Evolutionary conservation across 2,329 filamentous ascomycete genomes (phyloP).

Genomic region (Xylaria sp.): DNA sequence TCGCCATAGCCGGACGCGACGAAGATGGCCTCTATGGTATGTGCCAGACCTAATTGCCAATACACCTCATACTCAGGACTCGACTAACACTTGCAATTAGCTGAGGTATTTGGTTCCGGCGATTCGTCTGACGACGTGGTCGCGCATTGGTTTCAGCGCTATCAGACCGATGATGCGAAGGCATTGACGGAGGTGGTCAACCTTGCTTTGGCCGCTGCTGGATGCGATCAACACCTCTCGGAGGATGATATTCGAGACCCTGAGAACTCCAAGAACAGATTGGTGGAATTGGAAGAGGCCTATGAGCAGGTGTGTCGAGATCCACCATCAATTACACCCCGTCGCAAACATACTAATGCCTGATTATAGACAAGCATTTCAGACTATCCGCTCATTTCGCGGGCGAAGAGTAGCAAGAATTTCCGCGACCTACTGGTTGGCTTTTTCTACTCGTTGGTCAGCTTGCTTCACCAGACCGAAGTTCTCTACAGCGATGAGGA

Average conservation of each 20-base stretch:
- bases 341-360: slow-evolving; percentile 32
- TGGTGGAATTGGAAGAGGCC: slow-evolving; percentile 84
- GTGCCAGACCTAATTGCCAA: slow-evolving; percentile 24
- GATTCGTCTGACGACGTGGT: slow-evolving; percentile 60
- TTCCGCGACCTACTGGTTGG: slow-evolving; percentile 78
- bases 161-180: slow-evolving; percentile 54
- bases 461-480: slow-evolving; percentile 79
- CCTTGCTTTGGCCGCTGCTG: slow-evolving; percentile 70
- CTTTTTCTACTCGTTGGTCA: slow-evolving; percentile 79
- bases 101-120: slow-evolving; percentile 65
- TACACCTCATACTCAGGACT: neutral
- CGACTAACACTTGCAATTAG: slow-evolving; percentile 42
- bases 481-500: slow-evolving; percentile 75
- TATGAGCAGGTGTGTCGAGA: slow-evolving; percentile 70
- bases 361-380: slow-evolving; percentile 68
- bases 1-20: slow-evolving; percentile 53
- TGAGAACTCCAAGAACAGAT: slow-evolving; percentile 78
- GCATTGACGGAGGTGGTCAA: slow-evolving; percentile 67
- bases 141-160: slow-evolving; percentile 62
- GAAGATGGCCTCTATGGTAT: slow-evolving; percentile 60
- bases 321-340: neutral
- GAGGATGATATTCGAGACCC: slow-evolving; percentile 85
- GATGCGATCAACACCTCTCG: slow-evolving; percentile 78
- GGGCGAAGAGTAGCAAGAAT: slow-evolving; percentile 71
- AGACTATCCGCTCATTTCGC: slow-evolving; percentile 90